These are phyloP conservation scores for Eragrostis nindensis DNA, from an alignment of 176 grass and related monocot species.

Conservation along the genomic window DNA sequence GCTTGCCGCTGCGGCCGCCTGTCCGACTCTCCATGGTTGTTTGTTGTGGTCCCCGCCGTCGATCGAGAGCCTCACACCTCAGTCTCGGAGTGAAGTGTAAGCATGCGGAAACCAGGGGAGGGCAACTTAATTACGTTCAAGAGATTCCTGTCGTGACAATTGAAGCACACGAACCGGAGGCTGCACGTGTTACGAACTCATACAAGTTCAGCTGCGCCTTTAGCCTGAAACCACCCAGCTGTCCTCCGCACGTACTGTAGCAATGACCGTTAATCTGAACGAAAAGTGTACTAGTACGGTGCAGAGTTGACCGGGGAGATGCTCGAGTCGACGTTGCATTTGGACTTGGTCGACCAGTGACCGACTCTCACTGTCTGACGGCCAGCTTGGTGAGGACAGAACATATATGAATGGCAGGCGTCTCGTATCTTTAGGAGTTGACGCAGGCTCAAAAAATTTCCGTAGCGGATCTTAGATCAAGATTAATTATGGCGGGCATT, in stretches of 20 bases:
- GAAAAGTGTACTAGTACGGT: neutral
- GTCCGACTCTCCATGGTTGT: constrained; percentile 54
- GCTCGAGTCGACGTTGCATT: neutral
- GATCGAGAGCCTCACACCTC: neutral
- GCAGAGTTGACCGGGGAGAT: neutral
- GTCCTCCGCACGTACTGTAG: too few relatives aligned
- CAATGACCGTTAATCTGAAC: too few relatives aligned
- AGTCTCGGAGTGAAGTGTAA: neutral
- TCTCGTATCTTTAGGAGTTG: constrained; percentile 24
- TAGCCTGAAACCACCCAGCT: too few relatives aligned
- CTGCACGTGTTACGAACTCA: constrained; percentile 3
- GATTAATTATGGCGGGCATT: constrained; percentile 29
- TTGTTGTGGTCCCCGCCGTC: neutral
- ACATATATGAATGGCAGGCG: neutral
- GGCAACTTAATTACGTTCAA: neutral
- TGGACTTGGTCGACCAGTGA: neutral
- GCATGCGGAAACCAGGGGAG: too few relatives aligned
- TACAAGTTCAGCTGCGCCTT: too few relatives aligned
- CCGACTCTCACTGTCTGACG: neutral
- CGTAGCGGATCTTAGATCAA: constrained; percentile 8
- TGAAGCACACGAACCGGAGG: neutral
- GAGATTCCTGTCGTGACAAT: neutral
- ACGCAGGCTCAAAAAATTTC: neutral
- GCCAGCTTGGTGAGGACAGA: neutral
- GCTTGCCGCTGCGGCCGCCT: too few relatives aligned